Percentiles rank a stretch among this genome's conserved stretches.
These are phyloP conservation scores for Syzygium malaccense DNA, from an alignment of 441 rosid species.

Conservation along the genomic window DNA sequence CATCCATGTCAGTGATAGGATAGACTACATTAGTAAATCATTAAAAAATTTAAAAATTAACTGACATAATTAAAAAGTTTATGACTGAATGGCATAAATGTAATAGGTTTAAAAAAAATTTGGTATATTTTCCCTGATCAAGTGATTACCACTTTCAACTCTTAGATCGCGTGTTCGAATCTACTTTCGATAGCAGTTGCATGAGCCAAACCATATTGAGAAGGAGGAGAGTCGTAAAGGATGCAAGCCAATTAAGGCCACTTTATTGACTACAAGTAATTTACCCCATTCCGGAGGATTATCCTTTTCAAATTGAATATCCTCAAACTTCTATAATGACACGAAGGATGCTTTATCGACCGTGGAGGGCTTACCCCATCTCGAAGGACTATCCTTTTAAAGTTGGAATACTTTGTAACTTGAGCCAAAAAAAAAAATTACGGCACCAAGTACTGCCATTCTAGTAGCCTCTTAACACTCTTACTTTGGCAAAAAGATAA, in stretches of 20 bases:
- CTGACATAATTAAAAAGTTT: too few species aligned
- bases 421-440: too few species aligned
- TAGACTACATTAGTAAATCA: too few species aligned
- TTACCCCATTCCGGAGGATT: background rate
- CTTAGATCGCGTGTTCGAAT: background rate
- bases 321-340: too few species aligned
- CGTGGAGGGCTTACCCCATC: background rate
- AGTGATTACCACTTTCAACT: background rate
- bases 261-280: background rate
- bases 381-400: background rate
- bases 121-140: too few species aligned
- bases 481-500: background rate
- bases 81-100: too few species aligned
- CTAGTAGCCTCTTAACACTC: background rate
- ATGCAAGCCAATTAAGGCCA: background rate
- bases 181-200: background rate
- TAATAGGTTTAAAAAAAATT: too few species aligned
- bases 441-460: background rate
- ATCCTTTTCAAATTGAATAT: background rate
- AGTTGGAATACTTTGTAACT: too few species aligned
- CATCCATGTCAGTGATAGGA: too few species aligned
- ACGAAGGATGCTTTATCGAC: background rate
- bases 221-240: background rate
- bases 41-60: too few species aligned
- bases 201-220: background rate